A percentile compares a stretch with the other conserved stretches of the same genome.
These are phyloP conservation scores for Pythium angustatum DNA, from an alignment of 352 stramenopile species.

Conservation along the genomic window DNA sequence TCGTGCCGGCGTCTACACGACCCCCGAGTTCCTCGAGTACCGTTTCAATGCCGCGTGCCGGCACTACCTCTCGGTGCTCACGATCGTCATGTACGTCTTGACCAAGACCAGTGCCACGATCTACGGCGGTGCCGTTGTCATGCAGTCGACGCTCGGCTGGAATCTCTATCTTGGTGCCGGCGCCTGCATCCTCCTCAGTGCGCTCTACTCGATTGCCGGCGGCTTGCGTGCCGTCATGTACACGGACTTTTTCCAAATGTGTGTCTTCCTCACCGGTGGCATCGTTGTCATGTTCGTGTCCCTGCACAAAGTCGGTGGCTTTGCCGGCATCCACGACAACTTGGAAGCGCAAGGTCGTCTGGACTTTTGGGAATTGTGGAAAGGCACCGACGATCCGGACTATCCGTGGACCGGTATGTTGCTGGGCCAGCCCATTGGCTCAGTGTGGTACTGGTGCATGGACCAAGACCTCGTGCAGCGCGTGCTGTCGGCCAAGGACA, in stretches of 20 bases:
- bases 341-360: slow-evolving; percentile 42
- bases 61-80: slow-evolving; percentile 47
- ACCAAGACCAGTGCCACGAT: slow-evolving; percentile 71
- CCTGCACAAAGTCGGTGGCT: slow-evolving; percentile 56
- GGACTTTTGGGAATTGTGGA: slow-evolving; percentile 58
- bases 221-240: slow-evolving; percentile 71
- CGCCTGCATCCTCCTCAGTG: slow-evolving; percentile 51
- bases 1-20: slow-evolving; percentile 5
- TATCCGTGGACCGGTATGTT: slow-evolving; percentile 78
- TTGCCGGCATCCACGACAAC: slow-evolving; percentile 50
- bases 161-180: slow-evolving; percentile 58
- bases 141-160: slow-evolving; percentile 60
- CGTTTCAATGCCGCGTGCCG: slow-evolving; percentile 10
- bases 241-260: slow-evolving; percentile 72
- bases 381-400: slow-evolving; percentile 47
- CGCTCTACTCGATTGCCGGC: slow-evolving; percentile 60
- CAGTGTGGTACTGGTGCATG: slow-evolving; percentile 78
- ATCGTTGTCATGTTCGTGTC: slow-evolving; percentile 59
- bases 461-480: slow-evolving; percentile 72
- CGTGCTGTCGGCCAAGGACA: slow-evolving; percentile 69
- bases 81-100: slow-evolving; percentile 65
- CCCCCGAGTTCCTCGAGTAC: slow-evolving; percentile 13
- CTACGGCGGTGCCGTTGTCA: slow-evolving; percentile 63
- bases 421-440: slow-evolving; percentile 58
- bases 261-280: slow-evolving; percentile 58